A percentile compares a stretch with the other conserved stretches of the same genome.
phyloP scores from a whole-genome alignment of 495 filamentous ascomycete genomes.

The Daldinia childiae region DNA sequence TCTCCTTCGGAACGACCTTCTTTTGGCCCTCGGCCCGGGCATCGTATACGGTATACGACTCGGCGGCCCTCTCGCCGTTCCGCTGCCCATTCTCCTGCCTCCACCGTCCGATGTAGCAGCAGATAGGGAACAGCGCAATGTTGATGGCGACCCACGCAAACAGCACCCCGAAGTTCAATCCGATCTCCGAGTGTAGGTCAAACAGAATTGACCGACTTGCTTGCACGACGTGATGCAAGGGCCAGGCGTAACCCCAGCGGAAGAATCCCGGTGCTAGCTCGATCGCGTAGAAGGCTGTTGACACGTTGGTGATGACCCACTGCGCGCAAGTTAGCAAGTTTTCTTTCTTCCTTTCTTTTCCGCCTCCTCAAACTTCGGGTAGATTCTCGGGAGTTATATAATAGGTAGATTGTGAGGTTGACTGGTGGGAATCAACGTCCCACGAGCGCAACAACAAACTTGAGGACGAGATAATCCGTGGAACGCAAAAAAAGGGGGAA shows the following conservation, averaged over 20 bases:
- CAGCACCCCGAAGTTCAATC: constrained; percentile 70
- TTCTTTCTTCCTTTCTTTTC: not conserved
- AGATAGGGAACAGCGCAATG: constrained; percentile 67
- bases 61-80: constrained; percentile 33
- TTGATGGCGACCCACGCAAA: constrained; percentile 69
- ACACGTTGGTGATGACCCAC: constrained; percentile 78
- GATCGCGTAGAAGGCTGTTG: constrained; percentile 70
- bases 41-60: constrained; percentile 32
- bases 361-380: not conserved
- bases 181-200: constrained; percentile 68
- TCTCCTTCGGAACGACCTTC: constrained; percentile 38
- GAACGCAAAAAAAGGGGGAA: not conserved
- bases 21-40: constrained; percentile 25
- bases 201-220: constrained; percentile 71
- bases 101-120: constrained; percentile 67
- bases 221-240: constrained; percentile 73
- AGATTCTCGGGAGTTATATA: not conserved
- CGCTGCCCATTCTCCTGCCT: constrained; percentile 57
- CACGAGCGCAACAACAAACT: not conserved
- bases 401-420: not conserved
- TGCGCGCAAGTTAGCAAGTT: constrained; percentile 14
- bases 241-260: constrained; percentile 76
- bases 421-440: not conserved
- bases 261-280: constrained; percentile 69
- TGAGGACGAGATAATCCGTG: not conserved